A percentile compares a stretch with the other conserved stretches of the same genome.
Evolutionary conservation across 768 basidiomycete genomes (phyloP).

Genomic region (Auriscalpium vulgare): DNA sequence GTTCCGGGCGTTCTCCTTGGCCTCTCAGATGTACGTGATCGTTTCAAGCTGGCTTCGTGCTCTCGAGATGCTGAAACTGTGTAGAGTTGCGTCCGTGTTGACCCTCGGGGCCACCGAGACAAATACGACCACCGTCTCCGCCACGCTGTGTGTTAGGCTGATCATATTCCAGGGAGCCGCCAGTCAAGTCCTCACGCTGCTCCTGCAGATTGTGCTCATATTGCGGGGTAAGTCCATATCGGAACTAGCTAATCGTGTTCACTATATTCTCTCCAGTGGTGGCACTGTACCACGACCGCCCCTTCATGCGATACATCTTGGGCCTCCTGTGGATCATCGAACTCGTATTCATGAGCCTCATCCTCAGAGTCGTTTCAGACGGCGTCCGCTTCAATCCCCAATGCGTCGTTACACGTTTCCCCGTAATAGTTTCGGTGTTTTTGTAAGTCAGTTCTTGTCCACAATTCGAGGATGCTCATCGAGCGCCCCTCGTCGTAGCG

Average conservation of each 20-base stretch:
- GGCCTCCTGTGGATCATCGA: not conserved
- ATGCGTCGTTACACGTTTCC: not conserved
- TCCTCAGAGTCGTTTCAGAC: not conserved
- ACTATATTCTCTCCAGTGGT: not conserved
- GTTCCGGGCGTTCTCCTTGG: not conserved
- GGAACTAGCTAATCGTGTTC: not conserved
- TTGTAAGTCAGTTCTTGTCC: not conserved
- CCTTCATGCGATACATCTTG: not conserved
- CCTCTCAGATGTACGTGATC: not conserved
- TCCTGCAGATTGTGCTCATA: not conserved
- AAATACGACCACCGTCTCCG: not conserved
- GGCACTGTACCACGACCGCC: not conserved
- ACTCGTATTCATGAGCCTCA: not conserved
- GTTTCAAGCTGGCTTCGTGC: not conserved
- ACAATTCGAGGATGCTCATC: not conserved
- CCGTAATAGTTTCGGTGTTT: not conserved
- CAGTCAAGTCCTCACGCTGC: not conserved
- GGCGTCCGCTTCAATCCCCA: not conserved
- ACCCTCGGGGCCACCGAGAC: not conserved
- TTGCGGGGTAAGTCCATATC: not conserved
- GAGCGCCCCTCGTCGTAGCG: not conserved
- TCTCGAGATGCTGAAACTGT: not conserved
- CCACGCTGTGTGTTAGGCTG: not conserved
- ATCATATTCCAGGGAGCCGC: not conserved
- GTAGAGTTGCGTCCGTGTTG: not conserved